A percentile compares a stretch with the other conserved stretches of the same genome.
These are phyloP conservation scores for Thermothelomyces thermophilus DNA, from an alignment of 2,329 filamentous ascomycete species.

Conservation along the genomic window DNA sequence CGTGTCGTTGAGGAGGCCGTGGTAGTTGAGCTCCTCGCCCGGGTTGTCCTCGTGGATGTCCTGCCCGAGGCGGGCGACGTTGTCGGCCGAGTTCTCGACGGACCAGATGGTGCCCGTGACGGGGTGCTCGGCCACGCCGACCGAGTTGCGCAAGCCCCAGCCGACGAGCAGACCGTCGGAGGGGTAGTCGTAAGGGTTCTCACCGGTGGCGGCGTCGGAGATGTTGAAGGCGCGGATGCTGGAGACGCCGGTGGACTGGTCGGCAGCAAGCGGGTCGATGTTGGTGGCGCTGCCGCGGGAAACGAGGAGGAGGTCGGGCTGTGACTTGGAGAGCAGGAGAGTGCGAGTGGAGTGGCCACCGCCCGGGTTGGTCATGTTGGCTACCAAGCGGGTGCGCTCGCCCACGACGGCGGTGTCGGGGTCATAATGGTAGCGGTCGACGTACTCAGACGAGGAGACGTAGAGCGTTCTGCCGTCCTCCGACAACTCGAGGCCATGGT, in stretches of 20 bases:
- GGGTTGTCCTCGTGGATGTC: slow-evolving; percentile 62
- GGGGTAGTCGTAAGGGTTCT: slow-evolving; percentile 40
- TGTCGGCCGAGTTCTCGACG: slow-evolving; percentile 59
- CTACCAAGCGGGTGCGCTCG: slow-evolving; percentile 47
- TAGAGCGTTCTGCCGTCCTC: slow-evolving; percentile 48
- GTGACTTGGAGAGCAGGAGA: slow-evolving; percentile 51
- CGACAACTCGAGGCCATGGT: slow-evolving; percentile 50
- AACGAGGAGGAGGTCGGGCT: slow-evolving; percentile 54
- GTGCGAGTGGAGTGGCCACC: slow-evolving; percentile 58
- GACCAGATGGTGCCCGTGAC: slow-evolving; percentile 43
- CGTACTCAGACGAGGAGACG: slow-evolving; percentile 51
- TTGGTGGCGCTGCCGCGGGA: slow-evolving; percentile 60
- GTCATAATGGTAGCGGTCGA: slow-evolving; percentile 61
- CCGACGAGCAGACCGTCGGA: slow-evolving; percentile 42
- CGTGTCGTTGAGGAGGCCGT: slow-evolving; percentile 45
- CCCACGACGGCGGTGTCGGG: slow-evolving; percentile 41
- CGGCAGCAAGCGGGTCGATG: slow-evolving; percentile 48
- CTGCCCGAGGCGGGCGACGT: slow-evolving; percentile 45
- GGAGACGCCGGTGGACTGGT: slow-evolving; percentile 51
- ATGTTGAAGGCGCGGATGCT: slow-evolving; percentile 57
- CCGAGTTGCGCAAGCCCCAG: slow-evolving; percentile 65
- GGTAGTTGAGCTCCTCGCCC: slow-evolving; percentile 65
- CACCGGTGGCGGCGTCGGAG: slow-evolving; percentile 25
- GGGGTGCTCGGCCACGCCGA: slow-evolving; percentile 57
- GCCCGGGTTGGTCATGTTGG: slow-evolving; percentile 52